Evolutionary conservation across 768 basidiomycete genomes (phyloP).

Genomic region (Boletus rubescentipes): DNA sequence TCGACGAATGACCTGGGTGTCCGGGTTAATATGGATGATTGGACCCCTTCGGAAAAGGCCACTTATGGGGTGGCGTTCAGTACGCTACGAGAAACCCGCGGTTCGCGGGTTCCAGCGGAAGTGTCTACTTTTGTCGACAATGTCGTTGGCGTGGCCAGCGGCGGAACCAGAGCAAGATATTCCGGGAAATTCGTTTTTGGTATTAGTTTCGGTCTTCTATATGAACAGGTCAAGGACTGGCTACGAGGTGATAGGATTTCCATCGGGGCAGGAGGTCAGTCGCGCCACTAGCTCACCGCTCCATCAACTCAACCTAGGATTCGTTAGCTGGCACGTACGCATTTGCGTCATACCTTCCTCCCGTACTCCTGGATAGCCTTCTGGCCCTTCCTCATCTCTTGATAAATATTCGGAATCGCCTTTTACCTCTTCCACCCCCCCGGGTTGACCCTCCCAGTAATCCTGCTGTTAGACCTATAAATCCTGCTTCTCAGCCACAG

Average conservation of each 20-base stretch:
- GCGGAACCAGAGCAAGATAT: conserved; percentile 41
- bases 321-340: conserved; percentile 66
- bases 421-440: conserved; percentile 51
- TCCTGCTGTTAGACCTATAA: conserved; percentile 19
- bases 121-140: conserved; percentile 56
- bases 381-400: conserved; percentile 67
- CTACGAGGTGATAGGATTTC: conserved; percentile 66
- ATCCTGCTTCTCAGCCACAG: conserved; percentile 13
- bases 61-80: conserved; percentile 72
- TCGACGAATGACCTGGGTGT: no score
- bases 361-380: conserved; percentile 59
- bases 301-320: conserved; percentile 8
- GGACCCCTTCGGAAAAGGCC: conserved; percentile 72
- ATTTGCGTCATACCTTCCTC: conserved; percentile 68
- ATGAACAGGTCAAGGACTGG: conserved; percentile 49
- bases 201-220: conserved; percentile 41
- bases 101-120: conserved; percentile 55
- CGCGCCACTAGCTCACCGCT: neutral
- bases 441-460: conserved; percentile 35
- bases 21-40: conserved; percentile 58
- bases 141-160: conserved; percentile 59
- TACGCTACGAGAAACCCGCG: conserved; percentile 41
- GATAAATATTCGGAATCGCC: conserved; percentile 58
- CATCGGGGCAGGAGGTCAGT: conserved; percentile 78
- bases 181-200: conserved; percentile 44